These are phyloP conservation scores for Patellifolia procumbens DNA, from an alignment of 179 eudicot species.

Conservation along the genomic window DNA sequence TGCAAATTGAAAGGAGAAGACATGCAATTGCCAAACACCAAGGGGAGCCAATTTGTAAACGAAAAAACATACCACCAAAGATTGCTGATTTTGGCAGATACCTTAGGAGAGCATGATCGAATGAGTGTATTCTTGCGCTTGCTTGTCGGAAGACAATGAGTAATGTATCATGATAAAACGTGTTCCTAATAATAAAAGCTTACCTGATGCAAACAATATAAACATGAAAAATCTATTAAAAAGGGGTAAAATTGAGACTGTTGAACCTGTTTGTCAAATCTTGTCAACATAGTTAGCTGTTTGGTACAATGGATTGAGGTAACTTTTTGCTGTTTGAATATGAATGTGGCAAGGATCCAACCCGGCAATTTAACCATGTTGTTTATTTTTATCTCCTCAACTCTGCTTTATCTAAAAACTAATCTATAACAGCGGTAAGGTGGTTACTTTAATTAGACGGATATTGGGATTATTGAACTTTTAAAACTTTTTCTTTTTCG, in stretches of 20 bases:
- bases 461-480: neutral
- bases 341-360: neutral
- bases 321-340: neutral
- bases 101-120: neutral
- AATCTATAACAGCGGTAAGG: neutral
- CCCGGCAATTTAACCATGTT: neutral
- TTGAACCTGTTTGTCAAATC: neutral
- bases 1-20: neutral
- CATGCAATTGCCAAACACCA: no score
- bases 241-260: neutral
- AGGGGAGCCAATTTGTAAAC: neutral
- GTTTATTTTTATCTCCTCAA: neutral
- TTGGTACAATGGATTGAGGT: neutral
- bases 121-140: neutral
- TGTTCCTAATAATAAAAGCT: neutral
- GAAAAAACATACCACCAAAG: no score
- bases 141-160: neutral
- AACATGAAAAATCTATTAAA: neutral
- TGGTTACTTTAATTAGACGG: neutral
- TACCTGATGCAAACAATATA: neutral
- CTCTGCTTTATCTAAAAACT: neutral
- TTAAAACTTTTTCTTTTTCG: neutral
- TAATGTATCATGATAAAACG: neutral
- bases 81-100: slow-evolving; percentile 16
- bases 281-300: neutral